Conservation (phyloP, 306 rosid genomes). For the Hylodesmum podocarpum region DNA sequence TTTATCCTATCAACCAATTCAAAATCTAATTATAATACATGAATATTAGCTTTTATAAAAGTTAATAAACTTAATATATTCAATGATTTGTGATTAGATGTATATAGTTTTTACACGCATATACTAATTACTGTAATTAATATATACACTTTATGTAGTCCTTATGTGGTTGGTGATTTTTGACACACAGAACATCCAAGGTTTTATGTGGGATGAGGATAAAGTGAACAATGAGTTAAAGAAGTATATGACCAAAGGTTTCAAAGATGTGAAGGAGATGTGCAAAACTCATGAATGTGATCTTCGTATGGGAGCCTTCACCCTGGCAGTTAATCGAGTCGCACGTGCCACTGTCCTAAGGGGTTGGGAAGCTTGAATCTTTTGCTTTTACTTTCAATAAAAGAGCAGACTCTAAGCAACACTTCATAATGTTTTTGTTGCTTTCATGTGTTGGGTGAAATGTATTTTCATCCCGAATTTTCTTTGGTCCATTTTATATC, state of each 20-base stretch:
- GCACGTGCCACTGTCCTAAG: conserved; percentile 86
- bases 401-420: conserved; percentile 24
- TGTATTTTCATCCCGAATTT: conserved; percentile 5
- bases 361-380: conserved; percentile 90
- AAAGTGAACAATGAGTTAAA: conserved; percentile 73
- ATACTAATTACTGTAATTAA: no score
- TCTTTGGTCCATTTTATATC: conserved; percentile 11
- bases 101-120: no score
- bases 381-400: conserved; percentile 29
- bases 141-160: not conserved
- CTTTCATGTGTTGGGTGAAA: conserved; percentile 26
- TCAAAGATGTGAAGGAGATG: conserved; percentile 85
- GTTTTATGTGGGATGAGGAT: conserved; percentile 94
- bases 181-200: conserved; percentile 84
- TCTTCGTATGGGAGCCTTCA: conserved; percentile 96
- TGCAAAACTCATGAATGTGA: conserved; percentile 77
- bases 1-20: no score
- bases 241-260: conserved; percentile 77
- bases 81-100: no score
- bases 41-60: no score
- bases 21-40: no score
- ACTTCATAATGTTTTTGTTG: conserved; percentile 22
- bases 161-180: not conserved
- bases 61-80: no score
- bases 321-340: conserved; percentile 81